Evolutionary conservation across 139 green algal genomes (phyloP), one percentile per base, ranked within the genome.

Genomic region (Parachlorella kessleri): DNA sequence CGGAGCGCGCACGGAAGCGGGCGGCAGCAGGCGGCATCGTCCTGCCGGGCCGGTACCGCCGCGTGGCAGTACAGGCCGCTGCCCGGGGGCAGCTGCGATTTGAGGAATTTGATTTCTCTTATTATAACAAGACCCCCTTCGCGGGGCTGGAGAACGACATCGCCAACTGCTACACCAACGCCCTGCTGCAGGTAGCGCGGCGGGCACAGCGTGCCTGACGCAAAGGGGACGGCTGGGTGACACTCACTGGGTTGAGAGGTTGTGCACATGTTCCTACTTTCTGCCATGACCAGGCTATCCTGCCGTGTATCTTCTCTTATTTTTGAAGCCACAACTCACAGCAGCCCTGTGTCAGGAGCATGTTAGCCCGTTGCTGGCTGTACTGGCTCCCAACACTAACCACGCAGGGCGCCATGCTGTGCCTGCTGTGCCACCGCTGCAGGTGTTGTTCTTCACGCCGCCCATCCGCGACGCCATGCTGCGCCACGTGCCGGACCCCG

Each of bases 121-220:
- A 80, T 59, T 95, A 95, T 87, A 99, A 99, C 87, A 77, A 76
- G 35, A 98, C 95, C 14, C 85, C 89, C 24, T 96, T 99, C 81
- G 91, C 90, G 1, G 96, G 96, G 3, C 87, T 99, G 71, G 96
- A 99, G 85, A 98, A 98, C 84, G 92, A 94, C 67, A 76, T 98
- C 32, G 86, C 94, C 70, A 98, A 98, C 86, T 94, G 88, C 81
- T 98, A 98, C 82, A 92, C 89, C 71, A 99, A 99, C 83, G 80
- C 96, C 14, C 79, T 99, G 76, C 80, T 99, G 42, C 95, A 98
- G 90, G 93, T 91, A 23, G n/a, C n/a, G n/a, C n/a, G n/a, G n/a
- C n/a, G n/a, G n/a, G n/a, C n/a, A n/a, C n/a, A n/a, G n/a, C n/a
- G n/a, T n/a, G n/a, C n/a, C n/a, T n/a, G n/a, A n/a, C n/a, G n/a